Conservation (phyloP, 2,329 filamentous ascomycete genomes). For the Penicillium sp. region DNA sequence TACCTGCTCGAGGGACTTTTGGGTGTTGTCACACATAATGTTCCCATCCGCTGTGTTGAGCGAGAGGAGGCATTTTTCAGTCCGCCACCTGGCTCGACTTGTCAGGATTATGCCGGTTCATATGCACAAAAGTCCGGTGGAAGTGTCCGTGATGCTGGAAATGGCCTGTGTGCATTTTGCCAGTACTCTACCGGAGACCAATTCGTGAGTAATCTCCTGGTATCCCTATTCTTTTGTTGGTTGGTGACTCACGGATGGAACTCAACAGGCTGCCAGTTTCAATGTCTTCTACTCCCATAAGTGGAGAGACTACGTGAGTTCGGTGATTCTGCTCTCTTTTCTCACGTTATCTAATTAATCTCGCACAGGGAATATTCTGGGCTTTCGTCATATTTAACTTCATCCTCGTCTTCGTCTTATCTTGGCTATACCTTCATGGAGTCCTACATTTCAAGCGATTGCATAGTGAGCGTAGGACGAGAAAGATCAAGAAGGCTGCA, state of each 20-base stretch:
- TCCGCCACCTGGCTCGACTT: slow-evolving; percentile 61
- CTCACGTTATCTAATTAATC: background rate
- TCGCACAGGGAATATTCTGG: slow-evolving; percentile 59
- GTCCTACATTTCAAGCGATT: slow-evolving; percentile 33
- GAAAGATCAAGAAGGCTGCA: slow-evolving; percentile 14
- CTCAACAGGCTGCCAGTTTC: slow-evolving; percentile 48
- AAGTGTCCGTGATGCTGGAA: slow-evolving; percentile 59
- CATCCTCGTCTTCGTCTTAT: slow-evolving; percentile 53
- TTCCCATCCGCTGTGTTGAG: slow-evolving; percentile 58
- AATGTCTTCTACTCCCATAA: slow-evolving; percentile 63
- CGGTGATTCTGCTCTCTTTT: slow-evolving; percentile 10
- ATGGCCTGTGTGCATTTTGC: slow-evolving; percentile 66
- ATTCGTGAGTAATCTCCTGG: slow-evolving; percentile 49
- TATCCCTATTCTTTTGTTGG: background rate
- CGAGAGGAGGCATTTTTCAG: slow-evolving; percentile 63
- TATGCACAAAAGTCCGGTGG: slow-evolving; percentile 61
- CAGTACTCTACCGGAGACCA: slow-evolving; percentile 63
- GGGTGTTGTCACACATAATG: slow-evolving; percentile 56
- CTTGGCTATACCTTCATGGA: slow-evolving; percentile 56
- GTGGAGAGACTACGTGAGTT: slow-evolving; percentile 63
- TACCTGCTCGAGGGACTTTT: slow-evolving; percentile 67
- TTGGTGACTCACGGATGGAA: background rate
- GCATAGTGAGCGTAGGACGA: slow-evolving; percentile 36
- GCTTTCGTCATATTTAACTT: slow-evolving; percentile 69
- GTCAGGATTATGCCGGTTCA: slow-evolving; percentile 58